Conservation (phyloP, 495 filamentous ascomycete species). For the Neurospora sp. region DNA sequence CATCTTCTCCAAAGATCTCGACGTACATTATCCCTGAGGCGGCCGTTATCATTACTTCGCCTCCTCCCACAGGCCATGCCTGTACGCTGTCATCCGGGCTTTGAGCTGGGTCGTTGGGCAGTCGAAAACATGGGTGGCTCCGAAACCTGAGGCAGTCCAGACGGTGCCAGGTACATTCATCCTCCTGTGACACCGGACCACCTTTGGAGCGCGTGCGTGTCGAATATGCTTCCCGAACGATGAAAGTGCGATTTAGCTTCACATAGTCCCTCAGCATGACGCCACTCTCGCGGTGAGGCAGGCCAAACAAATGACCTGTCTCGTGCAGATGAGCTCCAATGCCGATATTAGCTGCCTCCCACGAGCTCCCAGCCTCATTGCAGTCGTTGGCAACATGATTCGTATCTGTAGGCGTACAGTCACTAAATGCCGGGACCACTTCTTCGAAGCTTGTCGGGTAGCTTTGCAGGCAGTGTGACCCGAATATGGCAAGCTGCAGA, state of each 20-base stretch:
- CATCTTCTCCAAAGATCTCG: constrained; percentile 68
- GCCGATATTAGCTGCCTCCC: constrained; percentile 85
- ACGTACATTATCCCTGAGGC: constrained; percentile 70
- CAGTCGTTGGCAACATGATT: constrained; percentile 73
- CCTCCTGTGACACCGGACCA: constrained; percentile 57
- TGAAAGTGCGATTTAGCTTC: constrained; percentile 71
- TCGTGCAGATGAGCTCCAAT: constrained; percentile 90
- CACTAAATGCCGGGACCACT: constrained; percentile 72
- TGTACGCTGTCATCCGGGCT: constrained; percentile 70
- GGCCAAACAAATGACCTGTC: constrained; percentile 76
- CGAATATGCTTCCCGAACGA: constrained; percentile 67
- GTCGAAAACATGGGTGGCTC: constrained; percentile 80
- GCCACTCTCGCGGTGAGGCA: constrained; percentile 76
- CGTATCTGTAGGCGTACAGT: constrained; percentile 82
- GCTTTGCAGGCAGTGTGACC: constrained; percentile 79
- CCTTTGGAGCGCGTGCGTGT: constrained; percentile 76
- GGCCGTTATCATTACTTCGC: constrained; percentile 70
- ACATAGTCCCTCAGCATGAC: constrained; percentile 86
- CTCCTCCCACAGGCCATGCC: constrained; percentile 77
- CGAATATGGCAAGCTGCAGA: constrained; percentile 78
- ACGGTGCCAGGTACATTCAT: constrained; percentile 84
- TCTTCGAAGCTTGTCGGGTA: constrained; percentile 81
- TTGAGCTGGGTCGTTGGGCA: constrained; percentile 62
- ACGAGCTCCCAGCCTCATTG: constrained; percentile 74
- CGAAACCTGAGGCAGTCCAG: constrained; percentile 81